Conservation (phyloP, 768 basidiomycete species). For the Galerina marginata region DNA sequence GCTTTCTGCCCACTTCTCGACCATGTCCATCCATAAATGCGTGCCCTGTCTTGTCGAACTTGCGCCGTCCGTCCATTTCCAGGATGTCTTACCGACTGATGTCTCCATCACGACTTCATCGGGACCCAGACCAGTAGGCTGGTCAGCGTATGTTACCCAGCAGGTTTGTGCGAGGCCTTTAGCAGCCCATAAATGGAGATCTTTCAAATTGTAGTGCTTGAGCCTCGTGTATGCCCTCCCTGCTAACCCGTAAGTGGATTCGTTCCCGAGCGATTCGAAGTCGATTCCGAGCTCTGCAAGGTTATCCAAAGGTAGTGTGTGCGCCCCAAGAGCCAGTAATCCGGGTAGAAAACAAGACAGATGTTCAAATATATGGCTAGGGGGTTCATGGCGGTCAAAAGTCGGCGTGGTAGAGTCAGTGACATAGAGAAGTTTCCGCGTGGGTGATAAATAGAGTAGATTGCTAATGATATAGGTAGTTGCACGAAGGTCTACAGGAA, state of each 20-base stretch:
- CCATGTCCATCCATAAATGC: slow-evolving; percentile 52
- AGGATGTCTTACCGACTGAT: slow-evolving; percentile 16
- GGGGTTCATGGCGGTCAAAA: slow-evolving; percentile 32
- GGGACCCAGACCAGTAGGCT: slow-evolving; percentile 69
- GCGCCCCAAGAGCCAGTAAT: slow-evolving; percentile 71
- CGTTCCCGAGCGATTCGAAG: slow-evolving; percentile 45
- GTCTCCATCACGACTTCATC: slow-evolving; percentile 56
- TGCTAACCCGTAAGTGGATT: slow-evolving; percentile 38
- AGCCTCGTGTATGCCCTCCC: slow-evolving; percentile 42
- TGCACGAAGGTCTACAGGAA: slow-evolving; percentile 57
- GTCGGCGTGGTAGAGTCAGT: slow-evolving; percentile 51
- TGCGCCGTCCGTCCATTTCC: neutral
- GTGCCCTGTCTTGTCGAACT: slow-evolving; percentile 17
- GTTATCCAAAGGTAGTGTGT: slow-evolving; percentile 62
- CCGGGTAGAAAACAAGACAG: slow-evolving; percentile 82
- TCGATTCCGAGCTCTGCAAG: slow-evolving; percentile 55
- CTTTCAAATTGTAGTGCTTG: slow-evolving; percentile 53
- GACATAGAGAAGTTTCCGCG: slow-evolving; percentile 69
- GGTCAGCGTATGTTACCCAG: slow-evolving; percentile 73
- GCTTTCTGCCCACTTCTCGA: slow-evolving; percentile 53
- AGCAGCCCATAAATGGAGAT: slow-evolving; percentile 78
- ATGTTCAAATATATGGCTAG: slow-evolving; percentile 68
- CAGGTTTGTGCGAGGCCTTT: slow-evolving; percentile 77
- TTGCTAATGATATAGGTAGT: slow-evolving; percentile 67
- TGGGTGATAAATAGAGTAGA: slow-evolving; percentile 70